A percentile compares a stretch with the other conserved stretches of the same genome.
Conservation (phyloP, 2,329 filamentous ascomycete genomes). For the Colletotrichum chlorophyti region DNA sequence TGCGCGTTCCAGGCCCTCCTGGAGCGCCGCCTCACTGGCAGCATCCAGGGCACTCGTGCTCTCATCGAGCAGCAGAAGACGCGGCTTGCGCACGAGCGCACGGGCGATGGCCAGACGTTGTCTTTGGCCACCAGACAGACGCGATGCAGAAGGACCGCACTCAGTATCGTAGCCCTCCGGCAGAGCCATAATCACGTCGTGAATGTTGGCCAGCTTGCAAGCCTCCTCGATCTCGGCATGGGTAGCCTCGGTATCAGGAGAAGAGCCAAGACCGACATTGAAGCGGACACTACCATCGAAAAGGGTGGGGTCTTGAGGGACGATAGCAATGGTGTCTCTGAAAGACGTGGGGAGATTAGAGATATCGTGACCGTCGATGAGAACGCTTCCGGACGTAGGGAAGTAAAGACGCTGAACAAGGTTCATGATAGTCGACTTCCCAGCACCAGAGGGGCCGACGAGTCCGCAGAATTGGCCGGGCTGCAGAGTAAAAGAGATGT, state of each 20-base stretch:
- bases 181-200: conserved; percentile 68
- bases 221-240: conserved; percentile 70
- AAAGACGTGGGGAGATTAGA: conserved; percentile 42
- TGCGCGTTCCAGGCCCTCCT: conserved; percentile 68
- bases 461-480: conserved; percentile 48
- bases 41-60: conserved; percentile 80
- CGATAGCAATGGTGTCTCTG: conserved; percentile 60
- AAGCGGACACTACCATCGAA: conserved; percentile 64
- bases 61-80: conserved; percentile 81
- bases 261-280: conserved; percentile 62
- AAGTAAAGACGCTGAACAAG: conserved; percentile 61
- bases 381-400: conserved; percentile 54
- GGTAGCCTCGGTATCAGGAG: conserved; percentile 60
- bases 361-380: conserved; percentile 58
- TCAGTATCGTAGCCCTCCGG: conserved; percentile 72
- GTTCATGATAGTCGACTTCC: conserved; percentile 55
- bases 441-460: conserved; percentile 53
- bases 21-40: conserved; percentile 70
- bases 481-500: conserved; percentile 43
- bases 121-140: conserved; percentile 79
- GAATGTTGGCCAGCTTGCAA: conserved; percentile 73
- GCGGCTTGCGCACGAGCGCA: conserved; percentile 74
- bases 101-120: conserved; percentile 82
- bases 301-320: conserved; percentile 64
- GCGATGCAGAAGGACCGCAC: conserved; percentile 74